Conservation (phyloP, 768 basidiomycete species). For the Trichaptum fuscoviolaceum region DNA sequence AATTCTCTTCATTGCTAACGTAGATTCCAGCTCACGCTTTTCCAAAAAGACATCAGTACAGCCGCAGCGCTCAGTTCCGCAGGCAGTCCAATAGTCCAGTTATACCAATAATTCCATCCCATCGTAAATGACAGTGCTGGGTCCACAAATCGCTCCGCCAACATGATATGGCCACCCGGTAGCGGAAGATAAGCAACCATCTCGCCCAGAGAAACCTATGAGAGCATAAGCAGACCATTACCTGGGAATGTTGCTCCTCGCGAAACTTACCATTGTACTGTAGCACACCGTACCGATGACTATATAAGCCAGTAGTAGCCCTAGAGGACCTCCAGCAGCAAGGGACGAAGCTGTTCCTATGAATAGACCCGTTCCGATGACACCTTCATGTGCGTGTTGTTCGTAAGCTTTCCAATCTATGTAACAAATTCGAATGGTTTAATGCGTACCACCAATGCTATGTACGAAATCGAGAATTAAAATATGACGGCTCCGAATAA, state of each 20-base stretch:
- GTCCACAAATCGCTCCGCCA: conserved; percentile 80
- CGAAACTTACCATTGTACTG: conserved; percentile 57
- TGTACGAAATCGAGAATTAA: conserved; percentile 7
- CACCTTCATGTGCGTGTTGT: conserved; percentile 20
- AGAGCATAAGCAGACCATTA: conserved; percentile 4
- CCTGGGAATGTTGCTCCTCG: conserved; percentile 10
- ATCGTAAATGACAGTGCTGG: conserved; percentile 57
- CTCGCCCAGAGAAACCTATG: conserved; percentile 40
- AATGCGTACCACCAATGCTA: conserved; percentile 29
- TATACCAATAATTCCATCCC: conserved; percentile 59
- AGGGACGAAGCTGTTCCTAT: conserved; percentile 50
- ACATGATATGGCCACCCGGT: conserved; percentile 73
- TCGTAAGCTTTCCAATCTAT: conserved; percentile 8
- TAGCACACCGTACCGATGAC: conserved; percentile 64
- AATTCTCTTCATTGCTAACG: no score
- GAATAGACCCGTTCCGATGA: conserved; percentile 39
- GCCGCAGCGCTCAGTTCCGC: conserved; percentile 73
- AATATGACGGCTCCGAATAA: background rate
- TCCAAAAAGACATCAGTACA: conserved; percentile 75
- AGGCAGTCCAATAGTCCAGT: conserved; percentile 63
- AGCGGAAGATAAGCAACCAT: conserved; percentile 78
- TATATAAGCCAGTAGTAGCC: conserved; percentile 67
- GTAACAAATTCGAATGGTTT: background rate
- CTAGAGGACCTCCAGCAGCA: conserved; percentile 61
- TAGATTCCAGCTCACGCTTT: conserved; percentile 17